Evolutionary conservation across 2,329 filamentous ascomycete genomes (phyloP).

Genomic region (Stachybotrys elegans): DNA sequence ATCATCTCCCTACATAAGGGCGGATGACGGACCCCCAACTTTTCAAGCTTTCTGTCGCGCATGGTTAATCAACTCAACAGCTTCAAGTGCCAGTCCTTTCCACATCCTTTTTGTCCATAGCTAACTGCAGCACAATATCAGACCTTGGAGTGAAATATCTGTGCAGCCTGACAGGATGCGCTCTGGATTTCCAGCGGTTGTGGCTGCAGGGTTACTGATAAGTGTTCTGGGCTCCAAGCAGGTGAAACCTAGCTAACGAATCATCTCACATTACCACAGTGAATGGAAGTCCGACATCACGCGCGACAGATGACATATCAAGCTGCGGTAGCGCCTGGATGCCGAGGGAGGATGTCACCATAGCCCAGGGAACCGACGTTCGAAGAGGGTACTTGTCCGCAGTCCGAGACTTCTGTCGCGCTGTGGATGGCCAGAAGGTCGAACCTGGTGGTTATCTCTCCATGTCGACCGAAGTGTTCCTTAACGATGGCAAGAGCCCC

Average conservation of each 20-base stretch:
- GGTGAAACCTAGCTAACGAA: neutral
- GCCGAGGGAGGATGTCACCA: slow-evolving; percentile 11
- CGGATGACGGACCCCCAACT: too few species aligned
- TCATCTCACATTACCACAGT: neutral
- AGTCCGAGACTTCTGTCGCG: slow-evolving; percentile 11
- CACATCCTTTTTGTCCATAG: too few species aligned
- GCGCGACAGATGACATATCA: slow-evolving; percentile 11
- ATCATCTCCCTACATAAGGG: too few species aligned
- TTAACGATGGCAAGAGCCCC: slow-evolving; percentile 11
- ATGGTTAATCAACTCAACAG: too few species aligned
- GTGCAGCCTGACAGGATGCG: too few species aligned
- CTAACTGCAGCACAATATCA: too few species aligned
- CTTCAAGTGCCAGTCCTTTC: too few species aligned
- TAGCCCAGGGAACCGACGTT: slow-evolving; percentile 10
- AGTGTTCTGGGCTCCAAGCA: too few species aligned
- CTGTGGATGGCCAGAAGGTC: slow-evolving; percentile 8
- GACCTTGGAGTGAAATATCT: too few species aligned
- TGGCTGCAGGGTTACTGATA: too few species aligned
- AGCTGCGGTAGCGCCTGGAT: slow-evolving; percentile 13
- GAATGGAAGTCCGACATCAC: neutral
- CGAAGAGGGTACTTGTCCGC: slow-evolving; percentile 10
- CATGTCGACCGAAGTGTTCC: slow-evolving; percentile 11
- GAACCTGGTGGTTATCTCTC: slow-evolving; percentile 11
- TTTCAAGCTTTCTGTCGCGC: too few species aligned
- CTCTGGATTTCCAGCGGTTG: too few species aligned